These are phyloP conservation scores for Umbilicus rupestris DNA, from an alignment of 164 flowering plant species.

Conservation along the genomic window DNA sequence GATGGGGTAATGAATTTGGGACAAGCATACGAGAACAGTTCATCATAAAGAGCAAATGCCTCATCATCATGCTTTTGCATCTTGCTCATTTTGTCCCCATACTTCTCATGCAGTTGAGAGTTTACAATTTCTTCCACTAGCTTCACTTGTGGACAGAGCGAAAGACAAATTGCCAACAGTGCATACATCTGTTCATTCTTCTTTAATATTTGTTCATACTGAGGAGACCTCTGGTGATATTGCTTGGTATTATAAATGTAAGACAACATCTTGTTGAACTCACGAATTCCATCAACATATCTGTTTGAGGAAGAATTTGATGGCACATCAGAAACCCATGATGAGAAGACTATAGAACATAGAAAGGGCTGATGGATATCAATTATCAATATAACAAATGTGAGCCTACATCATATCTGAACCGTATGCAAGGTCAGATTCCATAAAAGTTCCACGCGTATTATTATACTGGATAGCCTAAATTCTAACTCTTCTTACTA, in stretches of 20 bases:
- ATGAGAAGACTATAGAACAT: background rate
- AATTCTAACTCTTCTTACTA: too few species aligned
- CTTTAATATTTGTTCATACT: slow-evolving; percentile 95
- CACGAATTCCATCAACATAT: slow-evolving; percentile 82
- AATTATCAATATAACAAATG: too few species aligned
- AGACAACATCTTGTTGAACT: slow-evolving; percentile 79
- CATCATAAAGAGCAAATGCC: slow-evolving; percentile 87
- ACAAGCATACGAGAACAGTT: slow-evolving; percentile 97
- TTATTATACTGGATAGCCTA: too few species aligned
- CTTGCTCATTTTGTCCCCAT: slow-evolving; percentile 92
- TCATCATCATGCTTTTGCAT: slow-evolving; percentile 96
- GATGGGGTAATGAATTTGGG: slow-evolving; percentile 98
- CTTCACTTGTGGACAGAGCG: slow-evolving; percentile 85
- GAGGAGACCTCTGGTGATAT: slow-evolving; percentile 91
- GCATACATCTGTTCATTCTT: slow-evolving; percentile 99
- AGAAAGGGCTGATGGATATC: background rate
- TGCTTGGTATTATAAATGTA: slow-evolving; percentile 89
- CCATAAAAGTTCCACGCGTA: background rate
- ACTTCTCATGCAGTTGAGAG: slow-evolving; percentile 83
- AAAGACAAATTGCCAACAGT: slow-evolving; percentile 72
- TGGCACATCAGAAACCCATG: background rate
- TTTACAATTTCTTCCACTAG: slow-evolving; percentile 90
- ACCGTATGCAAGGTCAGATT: background rate
- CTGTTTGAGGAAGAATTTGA: slow-evolving; percentile 23
- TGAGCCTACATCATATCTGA: too few species aligned